phyloP scores from a whole-genome alignment of 2,329 filamentous ascomycete species.

The Fusarium temperatum region DNA sequence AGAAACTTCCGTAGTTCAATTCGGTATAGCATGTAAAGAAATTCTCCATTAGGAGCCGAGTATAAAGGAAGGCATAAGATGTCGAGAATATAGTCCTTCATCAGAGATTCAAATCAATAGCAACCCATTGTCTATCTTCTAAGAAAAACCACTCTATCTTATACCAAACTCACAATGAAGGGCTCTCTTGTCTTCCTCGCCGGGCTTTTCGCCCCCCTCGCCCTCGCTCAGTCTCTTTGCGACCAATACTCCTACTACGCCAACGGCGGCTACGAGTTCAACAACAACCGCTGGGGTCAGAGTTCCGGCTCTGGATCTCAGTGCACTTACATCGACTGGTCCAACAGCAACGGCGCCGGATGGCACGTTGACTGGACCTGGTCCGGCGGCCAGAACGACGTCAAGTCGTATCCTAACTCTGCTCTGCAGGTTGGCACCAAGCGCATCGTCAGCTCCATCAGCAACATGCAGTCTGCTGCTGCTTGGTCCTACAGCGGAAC shows the following conservation, averaged over 20 bases:
- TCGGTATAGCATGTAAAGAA: neutral
- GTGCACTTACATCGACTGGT: slow-evolving; percentile 17
- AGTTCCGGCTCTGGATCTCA: slow-evolving; percentile 2
- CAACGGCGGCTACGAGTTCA: slow-evolving; percentile 14
- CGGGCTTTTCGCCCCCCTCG: slow-evolving; percentile 7
- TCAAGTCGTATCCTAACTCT: slow-evolving; percentile 13
- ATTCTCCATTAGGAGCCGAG: neutral
- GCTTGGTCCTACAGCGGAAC: slow-evolving; percentile 18
- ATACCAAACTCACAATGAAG: slow-evolving; percentile 1
- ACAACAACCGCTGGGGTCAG: slow-evolving; percentile 22
- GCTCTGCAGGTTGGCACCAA: slow-evolving; percentile 5
- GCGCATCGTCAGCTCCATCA: slow-evolving; percentile 4
- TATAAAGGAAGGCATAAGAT: neutral
- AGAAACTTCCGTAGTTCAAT: slow-evolving; percentile 11
- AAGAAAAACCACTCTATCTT: neutral
- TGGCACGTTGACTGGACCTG: slow-evolving; percentile 13
- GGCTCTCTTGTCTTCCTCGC: slow-evolving; percentile 3
- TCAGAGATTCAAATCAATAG: neutral
- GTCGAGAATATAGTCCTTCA: neutral
- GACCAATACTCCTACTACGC: slow-evolving; percentile 18
- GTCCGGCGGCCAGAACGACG: slow-evolving; percentile 6
- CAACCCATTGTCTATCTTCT: neutral
- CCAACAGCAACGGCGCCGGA: slow-evolving; percentile 18
- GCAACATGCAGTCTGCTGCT: slow-evolving; percentile 18
- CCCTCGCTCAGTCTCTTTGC: slow-evolving; percentile 9